phyloP scores from a whole-genome alignment of 441 rosid genomes.

The Erodium chrysanthum region DNA sequence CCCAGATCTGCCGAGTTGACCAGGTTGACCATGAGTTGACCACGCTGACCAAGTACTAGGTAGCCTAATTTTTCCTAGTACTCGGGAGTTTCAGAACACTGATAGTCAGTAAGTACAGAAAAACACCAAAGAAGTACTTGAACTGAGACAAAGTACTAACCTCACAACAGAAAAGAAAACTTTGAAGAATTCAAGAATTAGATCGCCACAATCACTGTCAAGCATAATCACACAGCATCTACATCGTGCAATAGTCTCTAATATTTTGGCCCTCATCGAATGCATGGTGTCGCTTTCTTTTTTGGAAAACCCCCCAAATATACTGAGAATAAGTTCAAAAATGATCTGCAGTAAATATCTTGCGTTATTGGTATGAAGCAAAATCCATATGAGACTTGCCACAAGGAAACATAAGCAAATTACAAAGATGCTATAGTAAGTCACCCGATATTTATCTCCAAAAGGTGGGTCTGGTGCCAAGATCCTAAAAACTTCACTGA shows the following conservation, averaged over 20 bases:
- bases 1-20: too few relatives aligned
- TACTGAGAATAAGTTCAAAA: slow-evolving; percentile 50
- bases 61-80: too few relatives aligned
- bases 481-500: slow-evolving; percentile 60
- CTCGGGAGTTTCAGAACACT: too few relatives aligned
- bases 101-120: background rate
- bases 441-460: slow-evolving; percentile 62
- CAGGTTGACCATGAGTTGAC: too few relatives aligned
- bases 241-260: slow-evolving; percentile 67
- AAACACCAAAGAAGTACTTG: slow-evolving; percentile 5
- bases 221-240: slow-evolving; percentile 72
- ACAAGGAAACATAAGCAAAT: slow-evolving; percentile 4
- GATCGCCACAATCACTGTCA: slow-evolving; percentile 54
- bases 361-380: slow-evolving; percentile 1
- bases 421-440: background rate
- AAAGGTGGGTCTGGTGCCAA: slow-evolving; percentile 79
- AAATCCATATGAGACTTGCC: slow-evolving; percentile 1
- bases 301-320: slow-evolving; percentile 60
- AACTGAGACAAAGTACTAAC: slow-evolving; percentile 27
- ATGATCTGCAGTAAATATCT: slow-evolving; percentile 40
- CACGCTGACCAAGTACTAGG: too few relatives aligned
- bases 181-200: slow-evolving; percentile 65
- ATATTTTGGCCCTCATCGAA: slow-evolving; percentile 65
- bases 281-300: slow-evolving; percentile 53
- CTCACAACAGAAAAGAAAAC: slow-evolving; percentile 67